Evolutionary conservation across 2,329 filamentous ascomycete genomes (phyloP).

Genomic region (Davidsoniella virescens): DNA sequence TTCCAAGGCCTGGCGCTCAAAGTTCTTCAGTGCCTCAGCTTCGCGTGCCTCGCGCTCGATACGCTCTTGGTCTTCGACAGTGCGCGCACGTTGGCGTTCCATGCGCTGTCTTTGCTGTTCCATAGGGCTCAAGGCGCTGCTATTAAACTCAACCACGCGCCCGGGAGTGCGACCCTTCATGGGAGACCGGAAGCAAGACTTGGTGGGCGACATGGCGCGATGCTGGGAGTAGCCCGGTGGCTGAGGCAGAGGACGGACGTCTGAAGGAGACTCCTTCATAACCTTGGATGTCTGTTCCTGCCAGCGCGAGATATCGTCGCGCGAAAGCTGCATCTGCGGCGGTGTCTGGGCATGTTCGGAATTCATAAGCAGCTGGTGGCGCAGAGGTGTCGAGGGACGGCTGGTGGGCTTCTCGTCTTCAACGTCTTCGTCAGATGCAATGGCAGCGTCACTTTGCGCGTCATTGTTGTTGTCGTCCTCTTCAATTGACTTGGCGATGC

Average conservation of each 20-base stretch:
- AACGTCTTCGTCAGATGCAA: conserved; percentile 4
- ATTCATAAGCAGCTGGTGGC: neutral
- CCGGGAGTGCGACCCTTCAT: conserved; percentile 41
- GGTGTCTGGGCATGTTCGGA: conserved; percentile 18
- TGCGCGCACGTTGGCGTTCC: conserved; percentile 3
- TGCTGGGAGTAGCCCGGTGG: conserved; percentile 16
- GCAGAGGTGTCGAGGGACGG: neutral
- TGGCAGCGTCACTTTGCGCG: conserved; percentile 10
- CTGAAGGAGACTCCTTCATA: conserved; percentile 14
- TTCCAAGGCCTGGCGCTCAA: conserved; percentile 11
- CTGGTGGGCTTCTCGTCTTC: neutral
- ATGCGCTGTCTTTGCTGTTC: conserved; percentile 21
- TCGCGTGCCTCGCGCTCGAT: neutral
- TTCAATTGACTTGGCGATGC: conserved; percentile 1
- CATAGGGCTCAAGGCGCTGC: conserved; percentile 30
- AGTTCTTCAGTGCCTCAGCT: conserved; percentile 4
- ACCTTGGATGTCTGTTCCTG: conserved; percentile 23
- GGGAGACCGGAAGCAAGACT: conserved; percentile 41
- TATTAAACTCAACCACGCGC: conserved; percentile 41
- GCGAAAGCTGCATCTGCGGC: conserved; percentile 26
- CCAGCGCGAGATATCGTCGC: conserved; percentile 27
- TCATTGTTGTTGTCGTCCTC: conserved; percentile 1
- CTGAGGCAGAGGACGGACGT: conserved; percentile 22
- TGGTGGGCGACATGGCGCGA: conserved; percentile 36
- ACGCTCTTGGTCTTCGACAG: neutral